phyloP scores from a whole-genome alignment of 768 basidiomycete species.

The Russula sp. region DNA sequence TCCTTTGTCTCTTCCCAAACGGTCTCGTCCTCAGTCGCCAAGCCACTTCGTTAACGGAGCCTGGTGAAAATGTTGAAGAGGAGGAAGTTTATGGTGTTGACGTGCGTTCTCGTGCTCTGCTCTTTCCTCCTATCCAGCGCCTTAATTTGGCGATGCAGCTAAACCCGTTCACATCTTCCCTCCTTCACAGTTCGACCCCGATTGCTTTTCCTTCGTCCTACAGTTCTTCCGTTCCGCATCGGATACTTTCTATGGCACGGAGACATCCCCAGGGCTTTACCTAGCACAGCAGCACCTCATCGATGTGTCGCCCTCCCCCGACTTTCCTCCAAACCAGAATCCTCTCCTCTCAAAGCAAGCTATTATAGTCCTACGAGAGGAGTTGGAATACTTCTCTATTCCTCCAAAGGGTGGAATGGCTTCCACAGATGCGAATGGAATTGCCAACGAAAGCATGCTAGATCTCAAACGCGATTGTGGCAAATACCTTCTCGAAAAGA shows the following conservation, averaged over 20 bases:
- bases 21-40: slow-evolving; percentile 90
- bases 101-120: slow-evolving; percentile 45
- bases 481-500: slow-evolving; percentile 77
- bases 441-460: slow-evolving; percentile 69
- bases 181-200: slow-evolving; percentile 79
- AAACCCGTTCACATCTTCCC: slow-evolving; percentile 16
- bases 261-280: slow-evolving; percentile 62
- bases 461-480: slow-evolving; percentile 85
- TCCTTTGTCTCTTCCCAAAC: slow-evolving; percentile 95
- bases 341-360: slow-evolving; percentile 94
- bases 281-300: slow-evolving; percentile 72
- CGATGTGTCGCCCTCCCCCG: slow-evolving; percentile 51
- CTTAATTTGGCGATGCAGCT: slow-evolving; percentile 11
- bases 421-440: slow-evolving; percentile 67
- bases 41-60: slow-evolving; percentile 65
- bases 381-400: slow-evolving; percentile 97
- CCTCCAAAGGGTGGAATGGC: slow-evolving; percentile 62
- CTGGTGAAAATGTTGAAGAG: slow-evolving; percentile 66
- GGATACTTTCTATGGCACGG: slow-evolving; percentile 86
- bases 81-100: slow-evolving; percentile 96
- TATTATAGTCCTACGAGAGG: slow-evolving; percentile 96
- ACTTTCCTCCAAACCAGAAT: slow-evolving; percentile 67
- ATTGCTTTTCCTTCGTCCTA: slow-evolving; percentile 91
- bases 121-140: slow-evolving; percentile 12
- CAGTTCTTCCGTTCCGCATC: slow-evolving; percentile 86